Percentiles rank a stretch among this genome's conserved stretches.
Evolutionary conservation across 495 filamentous ascomycete species (phyloP).

Genomic region (Neurospora sp.): DNA sequence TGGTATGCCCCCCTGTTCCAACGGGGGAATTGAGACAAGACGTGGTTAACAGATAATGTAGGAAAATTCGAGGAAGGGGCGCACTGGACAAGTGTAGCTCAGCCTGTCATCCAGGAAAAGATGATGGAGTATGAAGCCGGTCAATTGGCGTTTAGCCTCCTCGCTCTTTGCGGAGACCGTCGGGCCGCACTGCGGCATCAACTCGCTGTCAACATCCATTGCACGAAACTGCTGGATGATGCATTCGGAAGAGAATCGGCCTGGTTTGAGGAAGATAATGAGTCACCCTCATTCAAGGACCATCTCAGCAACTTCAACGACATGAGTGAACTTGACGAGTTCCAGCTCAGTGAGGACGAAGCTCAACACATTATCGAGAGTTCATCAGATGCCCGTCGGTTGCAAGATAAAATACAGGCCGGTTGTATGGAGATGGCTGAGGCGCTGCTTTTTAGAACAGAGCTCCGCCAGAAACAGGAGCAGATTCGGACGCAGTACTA

Average conservation of each 20-base stretch:
- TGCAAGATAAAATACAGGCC: not conserved
- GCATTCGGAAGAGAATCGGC: not conserved
- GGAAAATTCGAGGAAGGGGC: constrained; percentile 10
- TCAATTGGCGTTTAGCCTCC: constrained; percentile 32
- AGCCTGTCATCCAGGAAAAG: constrained; percentile 26
- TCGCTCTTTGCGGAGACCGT: constrained; percentile 35
- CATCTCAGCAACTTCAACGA: constrained; percentile 2
- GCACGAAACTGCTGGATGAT: constrained; percentile 18
- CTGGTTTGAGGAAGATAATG: not conserved
- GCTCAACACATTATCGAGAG: constrained; percentile 1
- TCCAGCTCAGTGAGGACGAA: constrained; percentile 11
- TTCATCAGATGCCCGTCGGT: not conserved
- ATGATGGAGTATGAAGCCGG: constrained; percentile 31
- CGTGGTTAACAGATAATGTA: not conserved
- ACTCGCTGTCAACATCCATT: constrained; percentile 26
- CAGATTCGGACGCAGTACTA: constrained; percentile 16
- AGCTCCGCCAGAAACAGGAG: constrained; percentile 15
- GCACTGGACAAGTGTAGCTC: constrained; percentile 32
- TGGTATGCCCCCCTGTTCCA: constrained; percentile 35
- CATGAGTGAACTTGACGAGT: constrained; percentile 11
- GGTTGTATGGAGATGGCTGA: constrained; percentile 5
- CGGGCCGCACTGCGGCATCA: constrained; percentile 14
- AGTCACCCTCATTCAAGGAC: not conserved
- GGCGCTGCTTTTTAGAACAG: constrained; percentile 5
- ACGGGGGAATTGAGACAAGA: not conserved